Evolutionary conservation across 176 grass and related monocot species (phyloP), one percentile per base, ranked within the genome.

Genomic region (Dactylis glomerata): DNA sequence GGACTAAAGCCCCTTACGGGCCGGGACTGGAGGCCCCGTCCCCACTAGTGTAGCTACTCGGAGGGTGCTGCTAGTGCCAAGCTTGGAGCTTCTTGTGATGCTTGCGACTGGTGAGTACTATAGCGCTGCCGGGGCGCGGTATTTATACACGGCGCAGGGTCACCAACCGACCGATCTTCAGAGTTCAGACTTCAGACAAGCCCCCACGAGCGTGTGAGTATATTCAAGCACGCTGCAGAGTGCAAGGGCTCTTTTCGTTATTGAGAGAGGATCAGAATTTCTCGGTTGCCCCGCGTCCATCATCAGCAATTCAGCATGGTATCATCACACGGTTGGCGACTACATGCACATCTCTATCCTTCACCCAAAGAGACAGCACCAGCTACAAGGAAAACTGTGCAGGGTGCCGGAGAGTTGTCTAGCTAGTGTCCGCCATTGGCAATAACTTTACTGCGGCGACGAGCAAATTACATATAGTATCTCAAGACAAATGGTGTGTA

Each of bases 221-320:
- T 45, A 68, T 66, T 54, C 46, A 65, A 57, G 30, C 36, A 14
- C 55, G 30, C 57, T 22, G 5, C 4, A 33, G 27, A 45, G 42
- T 64, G 63, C 9, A 47, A 20, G 24, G 13, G 31, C 41, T 8
- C 2, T 45, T 59, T 34, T 22, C 2, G 37, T 9, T 26, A 27
- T 38, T 3, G 20, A 40, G 34, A 10, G 86, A 31, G 86, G 40
- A 71, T 78, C 80, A 30, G 80, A 83, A 83, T 88, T 83, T 78
- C 5, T 83, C 11, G 86, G 30, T 14, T 38, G 22, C 20, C 10
- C 26, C 2, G 2, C 20, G 20, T 5, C 10, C 10, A 34, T 49
- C 49, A 23, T 61, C n/a, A n/a, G n/a, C n/a, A n/a, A n/a, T n/a
- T n/a, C n/a, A n/a, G n/a, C n/a, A n/a, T n/a, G n/a, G 79, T 82